phyloP scores from a whole-genome alignment of 1,284 basidiomycete species.

The Salmacisia buchloeana region DNA sequence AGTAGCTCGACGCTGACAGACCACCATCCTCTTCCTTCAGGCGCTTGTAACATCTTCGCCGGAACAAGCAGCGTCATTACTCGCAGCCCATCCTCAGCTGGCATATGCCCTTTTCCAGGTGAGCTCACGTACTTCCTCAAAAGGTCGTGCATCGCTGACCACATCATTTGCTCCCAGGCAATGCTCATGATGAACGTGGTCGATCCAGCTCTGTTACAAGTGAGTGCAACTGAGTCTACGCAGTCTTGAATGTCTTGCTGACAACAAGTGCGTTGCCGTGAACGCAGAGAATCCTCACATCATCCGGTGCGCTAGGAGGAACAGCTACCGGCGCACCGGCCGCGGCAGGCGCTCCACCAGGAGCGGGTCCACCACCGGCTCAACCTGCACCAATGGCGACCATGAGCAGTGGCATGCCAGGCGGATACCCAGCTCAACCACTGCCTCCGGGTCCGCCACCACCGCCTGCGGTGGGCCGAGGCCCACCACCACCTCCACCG shows the following conservation, averaged over 20 bases:
- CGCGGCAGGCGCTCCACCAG: constrained; percentile 1
- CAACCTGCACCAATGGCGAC: constrained; percentile 11
- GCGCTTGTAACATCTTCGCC: constrained; percentile 83
- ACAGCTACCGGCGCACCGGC: constrained; percentile 14
- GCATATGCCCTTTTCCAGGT: constrained; percentile 89
- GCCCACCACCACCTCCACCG: background rate
- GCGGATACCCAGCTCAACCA: constrained; percentile 36
- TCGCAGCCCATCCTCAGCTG: constrained; percentile 81
- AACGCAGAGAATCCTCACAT: constrained; percentile 13
- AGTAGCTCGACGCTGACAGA: too few species aligned
- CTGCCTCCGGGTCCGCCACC: constrained; percentile 21
- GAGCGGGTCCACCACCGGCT: constrained; percentile 12
- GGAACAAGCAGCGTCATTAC: constrained; percentile 75
- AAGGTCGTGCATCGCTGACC: background rate
- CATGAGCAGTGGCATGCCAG: constrained; percentile 17
- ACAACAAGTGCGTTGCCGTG: background rate
- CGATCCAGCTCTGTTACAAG: constrained; percentile 73
- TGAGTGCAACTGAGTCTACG: constrained; percentile 47
- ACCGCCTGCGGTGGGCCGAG: constrained; percentile 9
- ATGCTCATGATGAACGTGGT: constrained; percentile 91
- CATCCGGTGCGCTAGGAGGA: constrained; percentile 24
- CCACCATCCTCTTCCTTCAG: constrained; percentile 53
- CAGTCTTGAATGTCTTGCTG: too few species aligned
- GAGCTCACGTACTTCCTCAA: background rate
- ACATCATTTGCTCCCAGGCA: constrained; percentile 55